Evolutionary conservation across 2,329 filamentous ascomycete species (phyloP), one percentile per base, ranked within the genome.

Genomic region (Rutstroemia sp.): DNA sequence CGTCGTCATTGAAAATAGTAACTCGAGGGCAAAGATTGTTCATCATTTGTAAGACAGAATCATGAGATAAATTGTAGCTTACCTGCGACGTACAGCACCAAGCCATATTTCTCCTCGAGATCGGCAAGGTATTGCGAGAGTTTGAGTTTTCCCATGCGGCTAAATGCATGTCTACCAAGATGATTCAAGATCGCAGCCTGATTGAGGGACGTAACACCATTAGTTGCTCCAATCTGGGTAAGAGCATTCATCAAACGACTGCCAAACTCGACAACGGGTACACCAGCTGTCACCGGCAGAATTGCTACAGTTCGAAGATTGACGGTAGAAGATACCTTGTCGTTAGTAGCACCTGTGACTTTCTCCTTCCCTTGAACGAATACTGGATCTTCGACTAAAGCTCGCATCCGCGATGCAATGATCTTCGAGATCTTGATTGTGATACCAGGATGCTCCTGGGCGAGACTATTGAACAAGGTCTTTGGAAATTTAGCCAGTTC

Each of bases 391-490:
- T 97, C 90, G 19, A 97, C 83, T 41, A 96, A 74, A 44, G 89
- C 82, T 59, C 92, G 81, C 94, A 99, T 97, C 3, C 94, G 85
- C 38, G 92, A 91, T 0, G 94, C 94, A 66, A 99, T 96, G 64
- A 99, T 94, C 71, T 97, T 99, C 1, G 94, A 97, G 27, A 99
- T 95, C 72, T 97, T 96, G 71, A 99, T 97, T 0, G 94, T 97
- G 67, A 99, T 99, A 45, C 91, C 95, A 5, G 94, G 94, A 67
- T 99, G 94, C 68, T 99, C 94, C 68, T 96, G 87, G 0, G 94
- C 94, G 53, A 99, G 81, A 68, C 94, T 99, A 76, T 99, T 99
- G 77, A 99, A 99, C 1, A 99, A 75, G 0, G 90, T 96, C 58
- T 92, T 88, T 0, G 94, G 94, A 59, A 99, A 96, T 66, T 96